A percentile compares a stretch with the other conserved stretches of the same genome.
Conservation (phyloP, 352 stramenopile species). For the Globisporangium carolinianum region DNA sequence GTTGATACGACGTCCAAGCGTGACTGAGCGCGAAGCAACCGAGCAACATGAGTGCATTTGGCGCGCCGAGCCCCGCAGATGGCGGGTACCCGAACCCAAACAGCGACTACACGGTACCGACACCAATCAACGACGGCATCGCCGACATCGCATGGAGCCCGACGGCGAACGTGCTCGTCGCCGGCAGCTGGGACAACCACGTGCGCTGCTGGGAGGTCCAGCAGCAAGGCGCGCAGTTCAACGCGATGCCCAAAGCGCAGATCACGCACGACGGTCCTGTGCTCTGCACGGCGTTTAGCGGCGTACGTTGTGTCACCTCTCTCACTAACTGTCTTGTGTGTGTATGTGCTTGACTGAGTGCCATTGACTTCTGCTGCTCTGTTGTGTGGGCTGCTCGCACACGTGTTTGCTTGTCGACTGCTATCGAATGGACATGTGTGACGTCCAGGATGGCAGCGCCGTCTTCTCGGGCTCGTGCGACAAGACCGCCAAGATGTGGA, state of each 20-base stretch:
- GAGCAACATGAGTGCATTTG: constrained; percentile 31
- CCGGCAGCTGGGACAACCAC: constrained; percentile 77
- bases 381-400: neutral
- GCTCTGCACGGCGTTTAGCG: constrained; percentile 88
- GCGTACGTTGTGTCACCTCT: constrained; percentile 22
- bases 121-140: constrained; percentile 61
- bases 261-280: constrained; percentile 89
- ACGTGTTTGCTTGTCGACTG: too few relatives aligned
- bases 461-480: constrained; percentile 92
- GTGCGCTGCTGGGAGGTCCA: constrained; percentile 84
- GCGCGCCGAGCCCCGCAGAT: constrained; percentile 29
- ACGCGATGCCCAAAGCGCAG: constrained; percentile 70
- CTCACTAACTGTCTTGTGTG: neutral
- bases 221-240: constrained; percentile 60
- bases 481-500: constrained; percentile 95
- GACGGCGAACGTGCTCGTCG: constrained; percentile 64
- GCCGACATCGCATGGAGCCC: constrained; percentile 75
- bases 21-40: too few relatives aligned
- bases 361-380: neutral
- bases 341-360: neutral
- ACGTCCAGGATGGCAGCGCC: constrained; percentile 79
- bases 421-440: too few relatives aligned
- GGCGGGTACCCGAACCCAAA: constrained; percentile 67
- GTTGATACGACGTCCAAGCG: neutral
- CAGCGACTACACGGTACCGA: constrained; percentile 70